phyloP scores from a whole-genome alignment of 148 eudicot species.

The Dianthus caryophyllus region DNA sequence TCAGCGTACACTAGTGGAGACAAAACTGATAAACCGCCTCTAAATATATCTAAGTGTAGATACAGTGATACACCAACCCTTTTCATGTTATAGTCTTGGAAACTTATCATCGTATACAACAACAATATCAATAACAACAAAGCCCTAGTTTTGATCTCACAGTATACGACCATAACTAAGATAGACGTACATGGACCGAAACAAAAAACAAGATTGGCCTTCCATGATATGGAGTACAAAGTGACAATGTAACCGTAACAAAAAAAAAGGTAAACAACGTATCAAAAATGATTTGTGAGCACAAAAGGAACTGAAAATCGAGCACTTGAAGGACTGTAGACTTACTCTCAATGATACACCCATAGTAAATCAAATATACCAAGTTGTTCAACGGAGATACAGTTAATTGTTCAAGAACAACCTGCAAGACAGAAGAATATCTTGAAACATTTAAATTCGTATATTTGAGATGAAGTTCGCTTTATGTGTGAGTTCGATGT shows the following conservation, averaged over 20 bases:
- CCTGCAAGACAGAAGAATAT: conserved; percentile 45
- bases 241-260: too few species aligned
- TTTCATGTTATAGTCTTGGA: too few species aligned
- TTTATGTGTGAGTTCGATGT: neutral
- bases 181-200: too few species aligned
- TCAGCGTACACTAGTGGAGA: neutral
- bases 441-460: neutral
- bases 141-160: too few species aligned
- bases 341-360: conserved; percentile 70
- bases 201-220: neutral
- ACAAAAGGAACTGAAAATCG: neutral
- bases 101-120: too few species aligned
- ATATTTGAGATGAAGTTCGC: neutral
- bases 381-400: conserved; percentile 79
- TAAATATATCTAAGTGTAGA: too few species aligned
- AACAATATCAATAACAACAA: too few species aligned
- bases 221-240: conserved; percentile 2
- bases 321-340: neutral
- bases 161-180: too few species aligned
- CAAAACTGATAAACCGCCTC: too few species aligned
- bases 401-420: conserved; percentile 73
- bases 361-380: conserved; percentile 77
- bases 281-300: neutral
- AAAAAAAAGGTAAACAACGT: too few species aligned
- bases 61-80: too few species aligned